Conservation (phyloP, 139 green algal genomes). For the Picochlorum sp. region DNA sequence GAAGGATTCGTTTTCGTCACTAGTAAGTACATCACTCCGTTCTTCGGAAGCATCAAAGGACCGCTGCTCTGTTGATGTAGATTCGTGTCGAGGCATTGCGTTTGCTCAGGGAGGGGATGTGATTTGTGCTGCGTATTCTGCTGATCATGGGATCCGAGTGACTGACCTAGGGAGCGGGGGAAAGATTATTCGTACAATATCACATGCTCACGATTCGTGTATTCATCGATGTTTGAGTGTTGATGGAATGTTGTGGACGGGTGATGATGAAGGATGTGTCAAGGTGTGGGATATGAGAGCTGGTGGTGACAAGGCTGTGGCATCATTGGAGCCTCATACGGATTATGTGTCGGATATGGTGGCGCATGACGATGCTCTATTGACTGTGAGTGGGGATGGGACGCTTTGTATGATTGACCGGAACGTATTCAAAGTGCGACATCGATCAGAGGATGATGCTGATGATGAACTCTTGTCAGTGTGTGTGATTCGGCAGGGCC, state of each 20-base stretch:
- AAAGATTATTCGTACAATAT: slow-evolving; percentile 10
- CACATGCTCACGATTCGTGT: slow-evolving; percentile 42
- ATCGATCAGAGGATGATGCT: slow-evolving; percentile 63
- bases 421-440: slow-evolving; percentile 31
- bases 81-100: slow-evolving; percentile 44
- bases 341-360: slow-evolving; percentile 75
- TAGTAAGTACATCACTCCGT: not conserved
- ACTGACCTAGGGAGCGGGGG: slow-evolving; percentile 40
- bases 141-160: slow-evolving; percentile 25
- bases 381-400: slow-evolving; percentile 72
- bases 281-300: slow-evolving; percentile 73
- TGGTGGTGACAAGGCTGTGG: slow-evolving; percentile 14
- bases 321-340: slow-evolving; percentile 45
- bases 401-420: slow-evolving; percentile 65
- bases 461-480: slow-evolving; percentile 90
- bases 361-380: slow-evolving; percentile 36
- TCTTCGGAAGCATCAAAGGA: no score
- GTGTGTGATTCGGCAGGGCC: slow-evolving; percentile 53
- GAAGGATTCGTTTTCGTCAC: no score
- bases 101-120: slow-evolving; percentile 29
- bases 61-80: no score
- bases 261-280: slow-evolving; percentile 70
- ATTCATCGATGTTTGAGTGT: slow-evolving; percentile 50
- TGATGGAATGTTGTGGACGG: slow-evolving; percentile 28
- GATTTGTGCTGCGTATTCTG: slow-evolving; percentile 8